Conservation (phyloP, 2,329 filamentous ascomycete genomes). For the Pseudogymnoascus sp. region DNA sequence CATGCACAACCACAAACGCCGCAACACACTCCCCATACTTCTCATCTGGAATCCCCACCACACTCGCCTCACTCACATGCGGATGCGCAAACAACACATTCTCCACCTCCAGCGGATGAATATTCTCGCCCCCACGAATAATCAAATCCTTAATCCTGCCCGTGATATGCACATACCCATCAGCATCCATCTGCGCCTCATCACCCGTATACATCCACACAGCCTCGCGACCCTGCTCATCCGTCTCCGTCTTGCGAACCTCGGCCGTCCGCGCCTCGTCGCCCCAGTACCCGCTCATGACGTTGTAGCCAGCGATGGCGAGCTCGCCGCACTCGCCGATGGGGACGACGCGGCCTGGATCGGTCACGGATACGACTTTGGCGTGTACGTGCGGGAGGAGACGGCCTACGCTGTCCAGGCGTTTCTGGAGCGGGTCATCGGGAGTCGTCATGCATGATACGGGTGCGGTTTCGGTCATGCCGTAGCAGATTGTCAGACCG, state of each 20-base stretch:
- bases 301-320: conserved; percentile 73
- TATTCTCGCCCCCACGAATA: conserved; percentile 92
- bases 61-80: conserved; percentile 66
- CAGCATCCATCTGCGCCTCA: conserved; percentile 75
- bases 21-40: conserved; percentile 81
- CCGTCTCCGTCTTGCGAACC: conserved; percentile 50
- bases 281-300: conserved; percentile 90
- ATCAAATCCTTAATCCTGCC: conserved; percentile 93
- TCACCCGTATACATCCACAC: conserved; percentile 92
- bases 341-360: conserved; percentile 54
- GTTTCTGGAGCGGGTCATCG: conserved; percentile 58
- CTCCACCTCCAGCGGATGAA: conserved; percentile 88
- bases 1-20: conserved; percentile 65
- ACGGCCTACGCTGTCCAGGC: conserved; percentile 67
- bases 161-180: conserved; percentile 84
- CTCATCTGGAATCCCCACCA: conserved; percentile 77
- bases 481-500: conserved; percentile 85
- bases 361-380: conserved; percentile 67
- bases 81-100: conserved; percentile 74
- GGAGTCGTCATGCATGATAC: conserved; percentile 62
- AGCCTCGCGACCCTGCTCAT: conserved; percentile 21
- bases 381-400: conserved; percentile 74
- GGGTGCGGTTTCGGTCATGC: conserved; percentile 36
- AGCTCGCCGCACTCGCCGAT: conserved; percentile 70
- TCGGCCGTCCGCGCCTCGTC: conserved; percentile 64